Evolutionary conservation across 176 grass and related monocot species (phyloP).

Genomic region (Rhynchospora tenuis): DNA sequence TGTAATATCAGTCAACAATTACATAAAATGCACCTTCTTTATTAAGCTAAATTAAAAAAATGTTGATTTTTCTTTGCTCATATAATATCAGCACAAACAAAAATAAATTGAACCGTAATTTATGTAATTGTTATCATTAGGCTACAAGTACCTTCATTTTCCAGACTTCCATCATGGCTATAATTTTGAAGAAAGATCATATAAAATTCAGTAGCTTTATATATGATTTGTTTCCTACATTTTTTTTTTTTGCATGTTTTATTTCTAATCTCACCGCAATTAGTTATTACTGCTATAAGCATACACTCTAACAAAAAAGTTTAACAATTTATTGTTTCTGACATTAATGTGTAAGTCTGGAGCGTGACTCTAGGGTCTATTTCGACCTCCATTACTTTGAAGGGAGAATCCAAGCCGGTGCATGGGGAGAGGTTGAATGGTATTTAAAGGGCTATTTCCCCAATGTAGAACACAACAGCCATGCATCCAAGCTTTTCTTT

Average conservation of each 20-base stretch:
- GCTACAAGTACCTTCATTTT: too few species aligned
- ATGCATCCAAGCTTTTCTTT: slow-evolving; percentile 23
- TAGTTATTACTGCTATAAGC: background rate
- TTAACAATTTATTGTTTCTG: background rate
- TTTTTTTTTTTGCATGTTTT: background rate
- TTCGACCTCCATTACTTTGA: slow-evolving; percentile 28
- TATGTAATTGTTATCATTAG: too few species aligned
- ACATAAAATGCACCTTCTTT: too few species aligned
- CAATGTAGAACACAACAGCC: slow-evolving; percentile 10
- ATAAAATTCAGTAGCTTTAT: too few species aligned
- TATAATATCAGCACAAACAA: too few species aligned
- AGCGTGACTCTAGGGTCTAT: slow-evolving; percentile 28
- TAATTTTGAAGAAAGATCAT: too few species aligned
- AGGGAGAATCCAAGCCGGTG: slow-evolving; percentile 15
- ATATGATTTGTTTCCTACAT: too few species aligned
- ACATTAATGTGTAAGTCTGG: background rate
- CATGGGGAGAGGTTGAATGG: slow-evolving; percentile 18
- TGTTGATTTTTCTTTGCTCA: too few species aligned
- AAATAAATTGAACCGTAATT: too few species aligned
- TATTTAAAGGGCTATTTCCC: slow-evolving; percentile 29
- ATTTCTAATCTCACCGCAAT: background rate
- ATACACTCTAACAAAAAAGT: background rate
- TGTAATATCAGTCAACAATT: too few species aligned
- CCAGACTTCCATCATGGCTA: too few species aligned
- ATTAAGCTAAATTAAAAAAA: too few species aligned